phyloP scores from a whole-genome alignment of 495 filamentous ascomycete genomes.

The Xylaria curta region DNA sequence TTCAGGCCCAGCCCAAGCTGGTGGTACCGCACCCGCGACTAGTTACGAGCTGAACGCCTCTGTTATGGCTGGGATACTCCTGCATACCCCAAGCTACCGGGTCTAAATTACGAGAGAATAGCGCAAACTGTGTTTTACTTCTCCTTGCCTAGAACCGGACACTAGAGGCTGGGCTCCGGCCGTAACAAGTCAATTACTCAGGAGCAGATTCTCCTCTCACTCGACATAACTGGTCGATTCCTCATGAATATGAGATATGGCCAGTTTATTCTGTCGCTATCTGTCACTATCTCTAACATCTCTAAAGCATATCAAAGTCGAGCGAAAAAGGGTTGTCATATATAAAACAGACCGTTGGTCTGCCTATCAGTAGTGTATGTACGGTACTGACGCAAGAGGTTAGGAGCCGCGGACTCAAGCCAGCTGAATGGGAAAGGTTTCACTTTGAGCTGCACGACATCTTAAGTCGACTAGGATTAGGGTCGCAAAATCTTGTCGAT shows the following conservation, averaged over 20 bases:
- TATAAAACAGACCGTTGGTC: neutral
- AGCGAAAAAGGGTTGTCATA: too few species aligned
- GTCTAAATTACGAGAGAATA: neutral
- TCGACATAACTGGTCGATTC: neutral
- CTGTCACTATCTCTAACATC: neutral
- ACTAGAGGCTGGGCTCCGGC: neutral
- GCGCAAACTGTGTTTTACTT: neutral
- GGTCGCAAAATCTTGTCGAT: neutral
- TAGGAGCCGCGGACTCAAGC: neutral
- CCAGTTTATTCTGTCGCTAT: neutral
- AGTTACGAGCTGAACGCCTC: neutral
- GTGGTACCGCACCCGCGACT: neutral
- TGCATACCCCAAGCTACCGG: neutral
- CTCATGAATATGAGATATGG: neutral
- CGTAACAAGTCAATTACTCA: neutral
- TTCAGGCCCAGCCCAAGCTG: neutral
- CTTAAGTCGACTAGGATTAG: neutral
- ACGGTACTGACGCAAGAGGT: neutral
- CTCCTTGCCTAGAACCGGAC: neutral
- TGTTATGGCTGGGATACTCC: neutral
- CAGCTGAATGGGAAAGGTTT: constrained; percentile 6
- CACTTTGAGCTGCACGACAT: neutral
- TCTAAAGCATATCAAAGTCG: neutral
- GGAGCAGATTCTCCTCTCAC: neutral
- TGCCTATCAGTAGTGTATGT: neutral